A percentile compares a stretch with the other conserved stretches of the same genome.
Evolutionary conservation across 129 eudicot species (phyloP).

Genomic region (Silybum marianum): DNA sequence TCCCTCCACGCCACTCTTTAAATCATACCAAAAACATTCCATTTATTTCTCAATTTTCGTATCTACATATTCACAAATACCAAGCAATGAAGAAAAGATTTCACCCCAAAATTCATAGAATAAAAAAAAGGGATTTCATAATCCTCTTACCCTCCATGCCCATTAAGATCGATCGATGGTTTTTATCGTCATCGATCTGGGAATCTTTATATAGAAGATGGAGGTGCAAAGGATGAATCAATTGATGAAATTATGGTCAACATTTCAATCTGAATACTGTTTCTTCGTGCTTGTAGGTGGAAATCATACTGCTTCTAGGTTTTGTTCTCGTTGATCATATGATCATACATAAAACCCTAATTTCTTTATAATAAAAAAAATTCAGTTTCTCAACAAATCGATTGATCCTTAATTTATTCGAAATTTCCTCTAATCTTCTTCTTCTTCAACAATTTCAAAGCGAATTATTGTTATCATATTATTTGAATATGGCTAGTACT

Average conservation of each 20-base stretch:
- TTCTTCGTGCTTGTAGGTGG: constrained; percentile 54
- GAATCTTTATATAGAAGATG: constrained; percentile 36
- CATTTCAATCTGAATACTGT: constrained; percentile 23
- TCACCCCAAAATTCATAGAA: neutral
- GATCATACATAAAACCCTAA: neutral
- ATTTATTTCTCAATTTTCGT: neutral
- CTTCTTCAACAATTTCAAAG: too few species aligned
- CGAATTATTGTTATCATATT: too few species aligned
- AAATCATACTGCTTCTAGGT: constrained; percentile 58
- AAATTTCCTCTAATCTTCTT: too few species aligned
- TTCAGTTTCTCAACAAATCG: neutral
- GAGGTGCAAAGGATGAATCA: constrained; percentile 51
- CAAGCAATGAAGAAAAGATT: constrained; percentile 7
- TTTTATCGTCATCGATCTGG: constrained; percentile 26
- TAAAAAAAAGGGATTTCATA: neutral
- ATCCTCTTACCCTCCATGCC: constrained; percentile 16
- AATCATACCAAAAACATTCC: constrained; percentile 5
- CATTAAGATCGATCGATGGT: constrained; percentile 20
- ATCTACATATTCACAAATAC: constrained; percentile 14
- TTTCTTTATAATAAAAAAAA: neutral
- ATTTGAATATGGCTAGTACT: neutral
- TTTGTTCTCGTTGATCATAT: constrained; percentile 53
- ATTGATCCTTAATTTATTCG: too few species aligned
- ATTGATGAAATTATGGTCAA: constrained; percentile 46
- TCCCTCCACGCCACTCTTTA: constrained; percentile 22